Evolutionary conservation across 805 yeast species (phyloP).

Genomic region (Pichia deserticola): DNA sequence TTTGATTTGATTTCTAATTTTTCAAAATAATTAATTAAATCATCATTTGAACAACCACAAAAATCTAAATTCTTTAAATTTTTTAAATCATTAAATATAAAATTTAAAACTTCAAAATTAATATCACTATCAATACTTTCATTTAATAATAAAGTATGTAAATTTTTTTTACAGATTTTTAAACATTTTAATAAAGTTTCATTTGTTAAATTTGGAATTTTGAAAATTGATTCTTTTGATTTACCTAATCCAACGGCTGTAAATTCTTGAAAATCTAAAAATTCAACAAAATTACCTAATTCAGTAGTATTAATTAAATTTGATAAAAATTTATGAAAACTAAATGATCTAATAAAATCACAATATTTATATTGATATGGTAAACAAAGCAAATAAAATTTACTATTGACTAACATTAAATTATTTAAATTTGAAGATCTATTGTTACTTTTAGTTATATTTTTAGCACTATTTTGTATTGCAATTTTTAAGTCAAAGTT

Average conservation of each 20-base stretch:
- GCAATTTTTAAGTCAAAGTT: neutral
- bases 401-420: conserved; percentile 41
- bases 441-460: conserved; percentile 18
- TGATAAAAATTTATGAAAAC: conserved; percentile 63
- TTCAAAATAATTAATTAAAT: conserved; percentile 54
- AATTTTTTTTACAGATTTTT: conserved; percentile 46
- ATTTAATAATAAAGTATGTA: conserved; percentile 72
- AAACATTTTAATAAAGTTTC: conserved; percentile 61
- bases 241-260: conserved; percentile 87
- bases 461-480: conserved; percentile 11
- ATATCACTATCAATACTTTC: conserved; percentile 84
- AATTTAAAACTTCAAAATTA: conserved; percentile 47
- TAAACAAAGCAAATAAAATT: conserved; percentile 49
- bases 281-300: neutral
- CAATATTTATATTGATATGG: conserved; percentile 60
- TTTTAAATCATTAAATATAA: conserved; percentile 46
- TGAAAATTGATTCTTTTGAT: conserved; percentile 82
- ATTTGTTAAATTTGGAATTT: conserved; percentile 83
- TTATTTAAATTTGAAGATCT: conserved; percentile 21
- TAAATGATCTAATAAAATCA: conserved; percentile 70
- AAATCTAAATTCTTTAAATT: conserved; percentile 69
- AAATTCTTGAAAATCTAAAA: conserved; percentile 46
- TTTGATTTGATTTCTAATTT: conserved; percentile 27
- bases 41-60: conserved; percentile 74
- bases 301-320: conserved; percentile 30